These are phyloP conservation scores for Leptographium lundbergii DNA, from an alignment of 2,329 filamentous ascomycete species.

Conservation along the genomic window DNA sequence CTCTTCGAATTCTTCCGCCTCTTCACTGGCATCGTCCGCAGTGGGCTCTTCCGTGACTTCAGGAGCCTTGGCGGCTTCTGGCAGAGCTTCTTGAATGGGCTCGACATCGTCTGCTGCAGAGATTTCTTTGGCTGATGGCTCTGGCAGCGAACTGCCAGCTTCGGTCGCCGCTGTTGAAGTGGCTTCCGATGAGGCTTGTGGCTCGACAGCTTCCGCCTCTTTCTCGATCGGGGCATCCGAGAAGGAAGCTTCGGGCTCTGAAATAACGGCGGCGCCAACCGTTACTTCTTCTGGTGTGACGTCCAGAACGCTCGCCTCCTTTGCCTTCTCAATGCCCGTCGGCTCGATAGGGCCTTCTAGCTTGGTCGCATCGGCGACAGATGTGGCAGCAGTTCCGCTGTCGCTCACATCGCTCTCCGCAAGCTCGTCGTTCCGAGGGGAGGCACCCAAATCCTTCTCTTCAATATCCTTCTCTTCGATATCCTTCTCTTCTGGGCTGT, in stretches of 20 bases:
- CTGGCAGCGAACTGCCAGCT: not conserved
- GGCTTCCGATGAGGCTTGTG: not conserved
- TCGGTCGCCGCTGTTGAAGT: not conserved
- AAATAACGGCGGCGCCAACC: too few species aligned
- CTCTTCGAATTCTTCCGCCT: slow-evolving; percentile 9
- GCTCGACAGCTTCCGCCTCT: not conserved
- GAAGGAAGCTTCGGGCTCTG: too few species aligned
- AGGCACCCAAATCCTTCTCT: not conserved
- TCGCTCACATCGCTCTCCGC: not conserved
- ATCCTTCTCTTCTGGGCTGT: slow-evolving; percentile 20
- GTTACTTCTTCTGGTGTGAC: not conserved
- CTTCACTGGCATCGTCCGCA: not conserved
- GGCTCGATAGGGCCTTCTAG: not conserved
- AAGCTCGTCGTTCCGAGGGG: not conserved
- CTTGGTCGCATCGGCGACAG: not conserved
- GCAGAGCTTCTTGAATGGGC: not conserved
- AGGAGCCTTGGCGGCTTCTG: not conserved
- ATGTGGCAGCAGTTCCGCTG: not conserved
- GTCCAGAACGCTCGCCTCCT: not conserved
- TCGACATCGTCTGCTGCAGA: not conserved
- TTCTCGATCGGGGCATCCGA: not conserved
- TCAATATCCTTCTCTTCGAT: slow-evolving; percentile 8
- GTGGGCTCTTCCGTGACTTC: not conserved
- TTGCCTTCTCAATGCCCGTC: too few species aligned
- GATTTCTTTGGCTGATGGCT: not conserved